Conservation (phyloP, 202 grass and related monocot species). For the Schoenoplectus tabernaemontani region DNA sequence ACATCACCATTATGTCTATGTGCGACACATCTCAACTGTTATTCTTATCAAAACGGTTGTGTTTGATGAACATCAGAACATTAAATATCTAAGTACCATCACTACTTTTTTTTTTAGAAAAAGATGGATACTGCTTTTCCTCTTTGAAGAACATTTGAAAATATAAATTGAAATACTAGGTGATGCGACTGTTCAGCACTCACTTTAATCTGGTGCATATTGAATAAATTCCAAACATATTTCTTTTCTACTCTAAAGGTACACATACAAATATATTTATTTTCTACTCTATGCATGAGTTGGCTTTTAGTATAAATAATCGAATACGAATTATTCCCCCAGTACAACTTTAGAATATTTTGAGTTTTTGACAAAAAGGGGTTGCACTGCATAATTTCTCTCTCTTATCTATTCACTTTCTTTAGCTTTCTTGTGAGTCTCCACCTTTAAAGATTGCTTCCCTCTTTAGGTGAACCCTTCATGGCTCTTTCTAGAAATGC, state of each 20-base stretch:
- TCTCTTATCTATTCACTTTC: not conserved
- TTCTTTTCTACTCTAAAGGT: not conserved
- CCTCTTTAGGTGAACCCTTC: constrained; percentile 12
- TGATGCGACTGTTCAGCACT: not conserved
- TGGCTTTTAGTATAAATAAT: constrained; percentile 10
- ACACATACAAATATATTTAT: not conserved
- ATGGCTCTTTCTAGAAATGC: constrained; percentile 8
- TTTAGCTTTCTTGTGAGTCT: constrained; percentile 29
- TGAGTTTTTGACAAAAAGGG: constrained; percentile 8
- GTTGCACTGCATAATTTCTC: not conserved
- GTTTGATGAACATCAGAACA: not conserved
- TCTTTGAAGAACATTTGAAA: not conserved
- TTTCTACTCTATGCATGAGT: not conserved
- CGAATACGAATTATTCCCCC: constrained; percentile 8
- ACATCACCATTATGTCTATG: not conserved
- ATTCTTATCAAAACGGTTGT: not conserved
- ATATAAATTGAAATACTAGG: not conserved
- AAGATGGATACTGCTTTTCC: not conserved
- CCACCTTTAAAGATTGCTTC: constrained; percentile 24
- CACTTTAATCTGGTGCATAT: not conserved
- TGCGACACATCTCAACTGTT: not conserved
- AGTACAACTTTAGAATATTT: constrained; percentile 8
- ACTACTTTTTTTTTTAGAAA: no score
- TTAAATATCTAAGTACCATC: no score
- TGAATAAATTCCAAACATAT: no score